Evolutionary conservation across 495 filamentous ascomycete species (phyloP), one percentile per base, ranked within the genome.

Genomic region (Lasiosphaeris hirsuta): DNA sequence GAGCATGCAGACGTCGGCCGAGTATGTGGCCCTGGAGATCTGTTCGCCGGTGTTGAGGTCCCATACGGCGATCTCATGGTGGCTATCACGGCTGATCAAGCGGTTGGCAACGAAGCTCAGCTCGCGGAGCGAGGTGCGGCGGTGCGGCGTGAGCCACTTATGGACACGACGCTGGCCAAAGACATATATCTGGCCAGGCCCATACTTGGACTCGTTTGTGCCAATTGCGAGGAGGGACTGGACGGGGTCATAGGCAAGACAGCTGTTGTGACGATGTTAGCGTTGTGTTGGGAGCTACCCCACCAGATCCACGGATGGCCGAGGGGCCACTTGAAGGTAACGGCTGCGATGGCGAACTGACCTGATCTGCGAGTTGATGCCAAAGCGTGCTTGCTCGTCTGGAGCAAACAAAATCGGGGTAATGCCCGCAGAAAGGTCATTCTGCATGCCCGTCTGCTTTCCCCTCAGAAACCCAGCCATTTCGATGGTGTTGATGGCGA

Each of bases 201-300:
- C 88, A 57, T 83, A 91, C 59, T 86, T 80, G 37, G 88, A 88
- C 71, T 89, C 88, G 68, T 83, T 86, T 46, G 95, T 97, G 23
- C 91, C 94, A 45, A 97, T 81, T n/a, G 92, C 94, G 34, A 98
- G 78, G 33, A 98, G 85, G 15, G 92, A 96, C 69, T 97, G 94
- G 18, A 95, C 79, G 5, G 94, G 93, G 59, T 97, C 91, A 77
- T 95, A 97, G 60, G 92, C 86, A 42, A 97, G 66, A 19, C 82
- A 84, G 61, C 85, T 86, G 63, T 66, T 69, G 30, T 66, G 15
- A 35, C 62, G 55, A n/a, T 19, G 54, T 38, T 15, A 10, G 11
- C 14, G 11, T 47, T 17, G n/a, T 7, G 34, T 18, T 10, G 37
- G 34, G 35, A 51, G 51, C 37, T 53, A 39, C 51, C 37, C 37